These are phyloP conservation scores for Nicotiana rustica DNA, from an alignment of 305 asterid species.

Conservation along the genomic window DNA sequence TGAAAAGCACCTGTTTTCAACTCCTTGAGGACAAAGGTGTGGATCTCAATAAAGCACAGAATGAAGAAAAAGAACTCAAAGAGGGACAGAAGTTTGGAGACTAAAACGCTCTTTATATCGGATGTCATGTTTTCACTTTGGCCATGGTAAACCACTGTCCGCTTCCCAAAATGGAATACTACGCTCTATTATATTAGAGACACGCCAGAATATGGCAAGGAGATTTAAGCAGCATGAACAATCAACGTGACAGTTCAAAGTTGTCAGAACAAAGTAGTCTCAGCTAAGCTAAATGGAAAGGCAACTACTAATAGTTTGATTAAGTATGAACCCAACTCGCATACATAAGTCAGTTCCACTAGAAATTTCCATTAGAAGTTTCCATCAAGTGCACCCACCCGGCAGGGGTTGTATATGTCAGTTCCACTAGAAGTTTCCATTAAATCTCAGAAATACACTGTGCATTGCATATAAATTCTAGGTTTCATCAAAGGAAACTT, in stretches of 20 bases:
- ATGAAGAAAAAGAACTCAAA: background rate
- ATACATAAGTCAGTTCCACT: background rate
- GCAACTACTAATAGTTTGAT: slow-evolving; percentile 23
- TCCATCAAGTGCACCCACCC: background rate
- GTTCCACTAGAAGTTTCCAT: slow-evolving; percentile 2
- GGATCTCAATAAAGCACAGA: background rate
- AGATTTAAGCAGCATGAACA: background rate
- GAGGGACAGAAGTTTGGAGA: slow-evolving; percentile 24
- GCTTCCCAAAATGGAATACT: slow-evolving; percentile 7
- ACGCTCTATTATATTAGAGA: background rate
- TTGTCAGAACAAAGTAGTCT: background rate
- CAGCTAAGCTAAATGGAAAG: background rate
- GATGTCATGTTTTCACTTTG: slow-evolving; percentile 27
- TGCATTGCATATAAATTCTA: background rate
- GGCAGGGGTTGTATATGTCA: background rate
- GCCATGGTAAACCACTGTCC: background rate
- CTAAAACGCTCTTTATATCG: background rate
- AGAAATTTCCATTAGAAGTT: background rate
- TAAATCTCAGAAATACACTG: background rate
- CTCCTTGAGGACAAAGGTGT: background rate
- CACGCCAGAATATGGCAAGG: background rate
- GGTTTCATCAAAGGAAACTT: background rate
- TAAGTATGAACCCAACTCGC: background rate
- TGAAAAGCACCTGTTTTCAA: slow-evolving; percentile 9
- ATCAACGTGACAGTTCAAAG: background rate